phyloP scores from a whole-genome alignment of 2,329 filamentous ascomycete genomes.

The Aspergillus hortae region DNA sequence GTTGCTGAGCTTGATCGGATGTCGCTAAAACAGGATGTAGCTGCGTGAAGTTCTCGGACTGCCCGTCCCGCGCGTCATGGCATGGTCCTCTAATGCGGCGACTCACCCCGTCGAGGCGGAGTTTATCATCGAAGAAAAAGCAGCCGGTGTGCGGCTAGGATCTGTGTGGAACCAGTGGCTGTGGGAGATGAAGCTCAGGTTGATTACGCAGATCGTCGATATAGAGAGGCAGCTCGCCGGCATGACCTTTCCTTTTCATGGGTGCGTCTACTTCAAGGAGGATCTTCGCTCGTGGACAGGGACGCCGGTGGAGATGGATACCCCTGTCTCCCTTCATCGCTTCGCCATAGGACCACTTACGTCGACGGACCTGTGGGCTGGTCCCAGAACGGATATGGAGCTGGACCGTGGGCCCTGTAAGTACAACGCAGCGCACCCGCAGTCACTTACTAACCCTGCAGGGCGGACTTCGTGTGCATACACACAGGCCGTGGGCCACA shows the following conservation, averaged over 20 bases:
- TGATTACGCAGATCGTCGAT: conserved; percentile 24
- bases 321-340: conserved; percentile 2
- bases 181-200: conserved; percentile 19
- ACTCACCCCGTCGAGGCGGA: conserved; percentile 17
- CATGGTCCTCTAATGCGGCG: conserved; percentile 18
- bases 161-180: conserved; percentile 27
- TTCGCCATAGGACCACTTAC: conserved; percentile 24
- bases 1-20: too few relatives aligned
- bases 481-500: conserved; percentile 19
- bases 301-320: conserved; percentile 6
- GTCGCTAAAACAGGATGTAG: conserved; percentile 4
- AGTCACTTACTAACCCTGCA: not conserved
- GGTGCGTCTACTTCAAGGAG: conserved; percentile 26
- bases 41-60: conserved; percentile 17
- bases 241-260: conserved; percentile 8
- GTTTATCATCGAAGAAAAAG: conserved; percentile 30
- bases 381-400: conserved; percentile 18
- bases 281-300: conserved; percentile 16
- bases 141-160: conserved; percentile 23
- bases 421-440: not conserved
- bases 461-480: conserved; percentile 19
- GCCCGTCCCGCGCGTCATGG: conserved; percentile 15
- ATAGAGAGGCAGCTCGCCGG: conserved; percentile 19
- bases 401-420: conserved; percentile 29
- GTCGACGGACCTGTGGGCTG: conserved; percentile 18